Conservation (phyloP, 2,329 filamentous ascomycete species). For the Sclerotinia subarctica region DNA sequence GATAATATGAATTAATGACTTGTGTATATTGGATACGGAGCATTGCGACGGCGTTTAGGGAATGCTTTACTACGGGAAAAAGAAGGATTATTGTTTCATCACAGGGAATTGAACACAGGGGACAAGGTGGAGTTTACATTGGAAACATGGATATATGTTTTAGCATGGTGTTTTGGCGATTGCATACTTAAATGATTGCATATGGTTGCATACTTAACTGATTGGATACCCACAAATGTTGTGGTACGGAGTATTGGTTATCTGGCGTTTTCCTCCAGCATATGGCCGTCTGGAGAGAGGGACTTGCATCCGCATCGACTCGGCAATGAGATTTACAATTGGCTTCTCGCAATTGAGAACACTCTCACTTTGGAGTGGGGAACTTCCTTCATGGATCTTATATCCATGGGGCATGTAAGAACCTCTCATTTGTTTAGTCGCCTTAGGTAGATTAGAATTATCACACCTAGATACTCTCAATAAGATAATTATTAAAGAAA, state of each 20-base stretch:
- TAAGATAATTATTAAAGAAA: not conserved
- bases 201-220: too few relatives aligned
- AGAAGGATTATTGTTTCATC: constrained; percentile 2
- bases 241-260: constrained; percentile 14
- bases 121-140: constrained; percentile 3
- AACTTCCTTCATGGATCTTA: constrained; percentile 1
- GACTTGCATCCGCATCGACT: constrained; percentile 2
- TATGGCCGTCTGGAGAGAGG: constrained; percentile 13
- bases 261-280: constrained; percentile 12
- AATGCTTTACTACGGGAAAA: constrained; percentile 14
- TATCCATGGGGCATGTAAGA: constrained; percentile 7
- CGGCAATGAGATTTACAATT: not conserved
- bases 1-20: constrained; percentile 27
- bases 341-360: not conserved
- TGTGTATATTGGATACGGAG: constrained; percentile 11
- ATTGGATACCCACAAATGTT: constrained; percentile 17
- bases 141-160: constrained; percentile 2
- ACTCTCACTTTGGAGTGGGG: constrained; percentile 5
- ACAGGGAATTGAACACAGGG: constrained; percentile 16
- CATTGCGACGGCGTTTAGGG: constrained; percentile 21
- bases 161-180: constrained; percentile 17
- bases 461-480: constrained; percentile 4
- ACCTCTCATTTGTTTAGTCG: not conserved
- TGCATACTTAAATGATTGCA: not conserved
- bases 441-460: constrained; percentile 1